Base-by-base conservation (phyloP, 2,329 filamentous ascomycete species). In the Colletotrichum zoysiae region DNA sequence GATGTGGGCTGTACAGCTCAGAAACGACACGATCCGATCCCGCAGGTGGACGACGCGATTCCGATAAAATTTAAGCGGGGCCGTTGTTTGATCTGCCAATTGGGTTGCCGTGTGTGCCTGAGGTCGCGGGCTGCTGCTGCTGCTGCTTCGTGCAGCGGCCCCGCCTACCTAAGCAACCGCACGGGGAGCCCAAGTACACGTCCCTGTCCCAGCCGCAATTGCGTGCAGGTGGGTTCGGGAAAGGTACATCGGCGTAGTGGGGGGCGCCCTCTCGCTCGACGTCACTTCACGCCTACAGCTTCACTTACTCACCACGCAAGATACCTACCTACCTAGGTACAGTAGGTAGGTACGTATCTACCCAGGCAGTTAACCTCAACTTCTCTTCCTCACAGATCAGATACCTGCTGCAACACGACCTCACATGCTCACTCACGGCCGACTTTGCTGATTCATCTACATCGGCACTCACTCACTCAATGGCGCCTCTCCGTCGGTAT, bases 401-500 rank as follows among this genome's bases (percentile, higher is more conserved):
- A 44, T 46, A 60, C 57, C 11, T 30, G 30, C 11, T 30, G 30
- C 30, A 30, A 23, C 18, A 33, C 16, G 12, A 26, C 46, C n/a
- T 53, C 5, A 4, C 42, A 35, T n/a, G 11, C 58, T 50, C 30
- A 6, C 58, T 50, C 33, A 14, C 42, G 5, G 18, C 23, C 9
- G 12, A 57, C 20, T 23, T 57, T 6, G n/a, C 5, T 7, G 6
- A 23, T 23, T 16, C 55, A 40, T 11, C 16, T 5, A 20, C 48
- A 8, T 44, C 46, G 11, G 16, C 9, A 38, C 48, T 30, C 35
- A 38, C 48, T 30, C 35, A 20, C 11, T 46, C 18, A 55, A 98
- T 98, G 95, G 92, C 95, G 16, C 95, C 95, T 14, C 90, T 97
- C 59, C 91, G 95, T 71, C 90, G 95, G 77, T 98, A 98, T 80